Base-by-base conservation (phyloP, 495 filamentous ascomycete species). In the Hyaloscypha bicolor region DNA sequence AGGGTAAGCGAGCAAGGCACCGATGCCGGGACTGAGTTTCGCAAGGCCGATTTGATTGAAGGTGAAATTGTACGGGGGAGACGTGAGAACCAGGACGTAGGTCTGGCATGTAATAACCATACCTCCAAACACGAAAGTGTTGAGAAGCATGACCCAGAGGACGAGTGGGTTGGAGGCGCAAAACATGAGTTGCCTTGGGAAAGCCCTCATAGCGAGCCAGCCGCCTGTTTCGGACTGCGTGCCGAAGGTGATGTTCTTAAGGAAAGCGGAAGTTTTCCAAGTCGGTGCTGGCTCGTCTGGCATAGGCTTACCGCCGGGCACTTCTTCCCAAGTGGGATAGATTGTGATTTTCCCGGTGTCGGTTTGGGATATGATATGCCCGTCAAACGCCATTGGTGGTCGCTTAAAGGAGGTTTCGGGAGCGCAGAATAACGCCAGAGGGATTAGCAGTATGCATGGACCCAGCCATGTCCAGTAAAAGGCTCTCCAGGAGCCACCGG, bases 391-490 rank as follows among this genome's bases (percentile, higher is more conserved):
- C 21, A 64, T 57, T 8, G 33, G 29, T 9, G 62, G 62, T 35
- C 62, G 22, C n/a, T 37, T 9, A n/a, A 64, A 64, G 29, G n/a
- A 64, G 11, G 62, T 64, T 9, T 64, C 62, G 19, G 62, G 62
- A 25, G n/a, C 32, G 6, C 32, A 57, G 22, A 64, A 35, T 4
- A 64, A 25, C 19, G 62, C 51, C 9, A 55, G 14, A 9, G 37
- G 14, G 22, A 64, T 32, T 3, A 52, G 9, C 4, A 57, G 11
- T 3, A 57, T 3, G 56, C 51, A 55, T 56, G 62, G 62, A 21
- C 6, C 30, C 4, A 64, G 19, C 30, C 51, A 55, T 19, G 39
- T 30, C 62, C 62, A 64, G 53, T 64, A 64, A 48, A 64, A 64
- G 2, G 30, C 31, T 12, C 62, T 25, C 62, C 62, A 64, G 19